Base-by-base conservation (phyloP, 345 rosid genomes). In the Acer yangbiense region DNA sequence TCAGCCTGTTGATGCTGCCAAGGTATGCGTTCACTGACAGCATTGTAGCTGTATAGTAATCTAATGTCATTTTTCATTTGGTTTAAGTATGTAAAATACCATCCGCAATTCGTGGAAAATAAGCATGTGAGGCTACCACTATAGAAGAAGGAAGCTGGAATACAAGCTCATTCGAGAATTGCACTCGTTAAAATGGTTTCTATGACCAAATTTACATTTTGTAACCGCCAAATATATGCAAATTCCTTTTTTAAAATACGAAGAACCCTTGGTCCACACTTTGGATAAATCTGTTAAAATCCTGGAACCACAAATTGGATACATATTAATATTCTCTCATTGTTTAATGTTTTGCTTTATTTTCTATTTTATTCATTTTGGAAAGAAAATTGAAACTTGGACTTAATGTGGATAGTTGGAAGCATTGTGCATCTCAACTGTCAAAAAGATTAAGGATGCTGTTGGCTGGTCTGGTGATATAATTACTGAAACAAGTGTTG, bases 391-490 rank as follows among this genome's bases (percentile, higher is more conserved):
- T 82, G 20, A 74, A 69, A 69, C 8, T 4, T 80, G 21, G 41
- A 76, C 62, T 52, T 83, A 2, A 6, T 79, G 44, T 84, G 77
- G 75, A 68, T 75, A 89, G 97, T 68, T 86, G 90, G 89, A 90
- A 73, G 84, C 76, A 71, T 79, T 85, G 73, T 89, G 91, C 46
- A 62, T 83, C 41, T 75, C 81, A 64, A 48, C 82, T 29, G 63
- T 90, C 82, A 88, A 82, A 76, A 91, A 86, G 90, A 83, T 93
- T 16, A 91, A 86, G 90, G 91, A 87, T 75, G 87, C 90, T 2
- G 83, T 80, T 79, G 78, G 79, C 68, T 93, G 95, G 97, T 82
- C 76, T 43, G 92, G 85, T 66, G 90, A 91, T 80, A 79, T 88
- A 66, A 68, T 66, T 65, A 50, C 67, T 21, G 95, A 86, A 62